Evolutionary conservation across 768 basidiomycete species (phyloP).

Genomic region (Lentinula aciculospora): DNA sequence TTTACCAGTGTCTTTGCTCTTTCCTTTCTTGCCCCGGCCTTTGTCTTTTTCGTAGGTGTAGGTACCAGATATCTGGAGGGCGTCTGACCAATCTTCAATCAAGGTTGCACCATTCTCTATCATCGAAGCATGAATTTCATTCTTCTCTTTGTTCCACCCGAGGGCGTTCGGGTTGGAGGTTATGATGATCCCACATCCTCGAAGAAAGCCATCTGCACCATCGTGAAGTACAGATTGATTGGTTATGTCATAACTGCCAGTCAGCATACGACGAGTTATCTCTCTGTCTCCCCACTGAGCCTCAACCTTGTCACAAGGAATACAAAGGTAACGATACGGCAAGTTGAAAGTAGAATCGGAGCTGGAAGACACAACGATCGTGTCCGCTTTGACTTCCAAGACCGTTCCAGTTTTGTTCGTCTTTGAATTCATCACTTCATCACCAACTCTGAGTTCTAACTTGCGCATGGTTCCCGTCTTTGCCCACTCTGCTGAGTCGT

Average conservation of each 20-base stretch:
- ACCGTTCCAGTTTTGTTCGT: not conserved
- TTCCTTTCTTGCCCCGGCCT: not conserved
- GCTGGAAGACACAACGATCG: not conserved
- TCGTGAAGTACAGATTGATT: not conserved
- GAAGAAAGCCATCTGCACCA: constrained; percentile 1
- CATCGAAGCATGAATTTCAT: not conserved
- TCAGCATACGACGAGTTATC: not conserved
- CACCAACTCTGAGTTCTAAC: not conserved
- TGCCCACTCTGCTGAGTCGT: not conserved
- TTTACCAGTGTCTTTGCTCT: not conserved
- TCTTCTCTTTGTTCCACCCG: not conserved
- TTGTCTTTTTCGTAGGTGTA: not conserved
- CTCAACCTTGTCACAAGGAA: not conserved
- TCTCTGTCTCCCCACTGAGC: not conserved
- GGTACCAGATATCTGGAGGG: not conserved
- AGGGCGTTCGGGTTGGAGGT: not conserved
- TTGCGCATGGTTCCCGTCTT: not conserved
- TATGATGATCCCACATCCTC: not conserved
- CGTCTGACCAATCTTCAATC: constrained; percentile 6
- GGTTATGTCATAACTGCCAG: not conserved
- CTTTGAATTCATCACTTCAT: not conserved
- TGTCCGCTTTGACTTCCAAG: not conserved
- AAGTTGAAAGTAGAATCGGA: not conserved
- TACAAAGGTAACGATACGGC: not conserved
- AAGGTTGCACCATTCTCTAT: not conserved